These are phyloP conservation scores for Alternaria brassicae DNA, from an alignment of 2,329 filamentous ascomycete species.

Conservation along the genomic window DNA sequence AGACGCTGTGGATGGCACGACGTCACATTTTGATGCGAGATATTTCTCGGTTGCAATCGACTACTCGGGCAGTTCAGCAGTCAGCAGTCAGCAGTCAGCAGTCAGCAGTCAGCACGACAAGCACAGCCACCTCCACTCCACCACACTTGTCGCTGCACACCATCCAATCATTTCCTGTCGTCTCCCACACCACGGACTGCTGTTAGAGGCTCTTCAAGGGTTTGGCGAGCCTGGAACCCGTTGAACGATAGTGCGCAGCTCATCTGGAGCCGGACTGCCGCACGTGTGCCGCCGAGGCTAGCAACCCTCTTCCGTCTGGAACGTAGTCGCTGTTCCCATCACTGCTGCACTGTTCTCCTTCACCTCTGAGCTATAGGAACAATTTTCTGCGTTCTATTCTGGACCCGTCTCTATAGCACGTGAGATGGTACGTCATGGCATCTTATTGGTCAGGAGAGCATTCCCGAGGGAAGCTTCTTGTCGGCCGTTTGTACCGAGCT, in stretches of 20 bases:
- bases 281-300: conserved; percentile 13
- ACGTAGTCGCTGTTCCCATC: background rate
- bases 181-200: background rate
- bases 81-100: too few relatives aligned
- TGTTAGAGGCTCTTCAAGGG: background rate
- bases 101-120: background rate
- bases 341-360: background rate
- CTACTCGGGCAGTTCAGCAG: too few relatives aligned
- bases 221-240: conserved; percentile 1
- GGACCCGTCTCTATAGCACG: conserved; percentile 8
- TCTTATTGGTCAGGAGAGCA: conserved; percentile 17
- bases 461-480: conserved; percentile 13
- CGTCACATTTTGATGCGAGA: conserved; percentile 3
- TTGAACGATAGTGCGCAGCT: background rate
- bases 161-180: conserved; percentile 1
- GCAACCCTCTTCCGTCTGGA: background rate
- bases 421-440: conserved; percentile 9
- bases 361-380: background rate
- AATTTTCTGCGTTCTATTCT: background rate
- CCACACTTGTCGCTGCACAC: background rate
- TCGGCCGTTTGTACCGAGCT: conserved; percentile 17
- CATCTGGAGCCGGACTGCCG: conserved; percentile 6
- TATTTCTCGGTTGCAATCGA: background rate
- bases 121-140: conserved; percentile 6
- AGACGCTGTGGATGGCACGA: background rate